A percentile compares a stretch with the other conserved stretches of the same genome.
Evolutionary conservation across 108 stramenopile species (phyloP).

Genomic region (Bacterosira constricta): DNA sequence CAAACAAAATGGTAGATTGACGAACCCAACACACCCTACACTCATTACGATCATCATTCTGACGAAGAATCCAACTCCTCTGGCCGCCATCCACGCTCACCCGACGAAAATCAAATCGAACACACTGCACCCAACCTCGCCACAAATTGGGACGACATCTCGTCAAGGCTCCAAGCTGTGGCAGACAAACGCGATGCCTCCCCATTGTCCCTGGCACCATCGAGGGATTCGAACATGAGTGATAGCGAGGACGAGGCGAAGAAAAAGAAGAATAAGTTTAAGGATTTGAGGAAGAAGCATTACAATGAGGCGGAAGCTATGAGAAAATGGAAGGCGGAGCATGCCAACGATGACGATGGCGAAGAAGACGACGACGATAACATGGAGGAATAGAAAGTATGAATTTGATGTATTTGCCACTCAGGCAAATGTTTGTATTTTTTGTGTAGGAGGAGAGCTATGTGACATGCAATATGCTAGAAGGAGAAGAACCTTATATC

Average conservation of each 20-base stretch:
- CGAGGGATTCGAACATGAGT: conserved; percentile 17
- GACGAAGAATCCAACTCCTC: conserved; percentile 65
- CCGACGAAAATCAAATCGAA: conserved; percentile 43
- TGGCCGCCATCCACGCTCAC: conserved; percentile 52
- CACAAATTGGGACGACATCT: conserved; percentile 61
- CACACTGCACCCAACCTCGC: conserved; percentile 13
- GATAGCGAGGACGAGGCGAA: conserved; percentile 56
- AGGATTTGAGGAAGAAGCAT: conserved; percentile 80
- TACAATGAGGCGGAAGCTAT: conserved; percentile 90
- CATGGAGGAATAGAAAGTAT: too few relatives aligned
- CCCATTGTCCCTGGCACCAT: conserved; percentile 46
- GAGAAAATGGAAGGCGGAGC: conserved; percentile 68
- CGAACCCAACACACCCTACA: conserved; percentile 88
- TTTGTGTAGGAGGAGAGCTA: too few relatives aligned
- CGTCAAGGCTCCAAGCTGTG: conserved; percentile 72
- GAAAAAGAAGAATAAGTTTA: conserved; percentile 62
- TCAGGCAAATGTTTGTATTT: too few relatives aligned
- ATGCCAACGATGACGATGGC: conserved; percentile 53
- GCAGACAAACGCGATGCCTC: conserved; percentile 59
- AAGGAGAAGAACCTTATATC: too few relatives aligned
- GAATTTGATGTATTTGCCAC: too few relatives aligned
- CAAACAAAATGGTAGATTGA: conserved; percentile 59
- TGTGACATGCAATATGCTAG: too few relatives aligned
- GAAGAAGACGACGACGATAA: conserved; percentile 61
- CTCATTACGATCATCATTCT: conserved; percentile 74